phyloP scores from a whole-genome alignment of 306 rosid genomes.

The Potentilla sterilis region DNA sequence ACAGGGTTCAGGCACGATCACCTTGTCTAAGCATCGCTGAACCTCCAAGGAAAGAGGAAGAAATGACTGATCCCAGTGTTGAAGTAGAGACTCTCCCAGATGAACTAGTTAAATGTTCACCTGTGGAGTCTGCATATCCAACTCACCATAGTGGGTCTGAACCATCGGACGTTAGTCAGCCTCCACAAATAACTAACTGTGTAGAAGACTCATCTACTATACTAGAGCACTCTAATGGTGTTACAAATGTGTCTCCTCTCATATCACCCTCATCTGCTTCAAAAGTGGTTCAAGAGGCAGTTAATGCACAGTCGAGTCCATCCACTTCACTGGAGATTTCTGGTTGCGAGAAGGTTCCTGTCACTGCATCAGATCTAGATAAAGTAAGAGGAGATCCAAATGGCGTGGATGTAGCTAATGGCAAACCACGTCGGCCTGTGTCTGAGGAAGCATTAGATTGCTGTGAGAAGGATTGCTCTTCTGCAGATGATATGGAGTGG shows the following conservation, averaged over 20 bases:
- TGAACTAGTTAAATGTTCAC: conserved; percentile 41
- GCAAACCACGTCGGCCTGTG: not conserved
- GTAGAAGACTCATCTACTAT: conserved; percentile 28
- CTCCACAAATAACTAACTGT: conserved; percentile 29
- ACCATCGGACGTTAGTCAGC: conserved; percentile 30
- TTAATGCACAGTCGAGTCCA: conserved; percentile 22
- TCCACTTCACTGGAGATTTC: conserved; percentile 35
- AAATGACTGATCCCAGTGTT: conserved; percentile 24
- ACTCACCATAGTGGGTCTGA: conserved; percentile 24
- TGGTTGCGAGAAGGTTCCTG: conserved; percentile 24
- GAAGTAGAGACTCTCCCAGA: conserved; percentile 31
- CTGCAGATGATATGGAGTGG: conserved; percentile 28
- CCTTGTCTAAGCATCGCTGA: conserved; percentile 54
- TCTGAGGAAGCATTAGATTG: not conserved
- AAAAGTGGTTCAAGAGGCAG: conserved; percentile 33
- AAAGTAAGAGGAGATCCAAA: conserved; percentile 25
- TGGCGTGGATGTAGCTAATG: conserved; percentile 22
- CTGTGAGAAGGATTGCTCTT: conserved; percentile 2
- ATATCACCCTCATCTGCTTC: conserved; percentile 30
- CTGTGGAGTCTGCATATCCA: conserved; percentile 19
- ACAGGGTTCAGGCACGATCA: conserved; percentile 63
- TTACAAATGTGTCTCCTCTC: conserved; percentile 23
- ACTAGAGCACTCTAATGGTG: conserved; percentile 34
- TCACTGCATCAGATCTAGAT: conserved; percentile 22
- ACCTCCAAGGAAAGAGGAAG: conserved; percentile 37